These are phyloP conservation scores for Lepidium didymum DNA, from an alignment of 345 rosid genomes.

Conservation along the genomic window DNA sequence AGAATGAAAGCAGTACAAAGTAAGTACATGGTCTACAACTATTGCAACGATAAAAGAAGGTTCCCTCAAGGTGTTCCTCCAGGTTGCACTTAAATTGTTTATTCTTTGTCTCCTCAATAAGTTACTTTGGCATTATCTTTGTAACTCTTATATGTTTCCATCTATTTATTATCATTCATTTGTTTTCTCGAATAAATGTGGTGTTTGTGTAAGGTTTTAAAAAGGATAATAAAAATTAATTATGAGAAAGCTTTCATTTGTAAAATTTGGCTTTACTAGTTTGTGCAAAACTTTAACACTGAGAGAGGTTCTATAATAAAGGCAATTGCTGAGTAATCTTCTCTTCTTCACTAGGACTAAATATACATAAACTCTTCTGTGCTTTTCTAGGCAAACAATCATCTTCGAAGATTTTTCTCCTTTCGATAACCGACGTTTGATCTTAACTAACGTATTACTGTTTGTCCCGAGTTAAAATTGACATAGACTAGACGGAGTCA, in stretches of 20 bases:
- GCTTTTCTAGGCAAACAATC: too few relatives aligned
- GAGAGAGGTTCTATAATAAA: background rate
- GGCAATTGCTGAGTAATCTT: too few relatives aligned
- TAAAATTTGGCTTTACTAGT: background rate
- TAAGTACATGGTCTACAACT: conserved; percentile 47
- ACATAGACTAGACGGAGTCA: too few relatives aligned
- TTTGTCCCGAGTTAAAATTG: too few relatives aligned
- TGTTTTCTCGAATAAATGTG: background rate
- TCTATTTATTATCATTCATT: background rate
- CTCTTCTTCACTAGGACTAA: too few relatives aligned
- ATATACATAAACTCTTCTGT: too few relatives aligned
- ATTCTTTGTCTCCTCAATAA: background rate
- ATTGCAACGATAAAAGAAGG: conserved; percentile 35
- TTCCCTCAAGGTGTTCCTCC: conserved; percentile 44
- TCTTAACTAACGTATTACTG: too few relatives aligned
- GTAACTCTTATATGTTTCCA: background rate
- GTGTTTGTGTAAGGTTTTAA: background rate
- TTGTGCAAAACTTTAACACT: background rate
- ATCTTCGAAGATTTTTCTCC: too few relatives aligned
- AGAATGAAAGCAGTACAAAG: conserved; percentile 39
- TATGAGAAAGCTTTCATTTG: background rate
- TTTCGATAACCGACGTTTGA: too few relatives aligned
- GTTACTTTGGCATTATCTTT: background rate
- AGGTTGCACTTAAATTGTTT: conserved; percentile 27
- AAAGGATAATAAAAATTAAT: background rate